Base-by-base conservation (phyloP, 1,284 basidiomycete species). In the Microbotryum scabiosae region DNA sequence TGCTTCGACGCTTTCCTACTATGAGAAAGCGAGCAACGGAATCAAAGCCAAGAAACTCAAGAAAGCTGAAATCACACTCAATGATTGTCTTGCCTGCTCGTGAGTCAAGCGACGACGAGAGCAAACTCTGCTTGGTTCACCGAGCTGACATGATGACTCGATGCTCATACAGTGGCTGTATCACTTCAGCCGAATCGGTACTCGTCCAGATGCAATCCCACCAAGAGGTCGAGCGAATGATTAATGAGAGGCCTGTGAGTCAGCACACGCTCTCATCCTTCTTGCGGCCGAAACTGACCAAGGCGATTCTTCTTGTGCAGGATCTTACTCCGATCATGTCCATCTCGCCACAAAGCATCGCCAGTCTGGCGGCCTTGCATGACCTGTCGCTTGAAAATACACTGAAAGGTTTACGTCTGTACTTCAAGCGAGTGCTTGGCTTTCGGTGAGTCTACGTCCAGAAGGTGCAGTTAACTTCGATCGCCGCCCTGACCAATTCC, bases 191-290 rank as follows among this genome's bases (percentile, higher is more conserved):
- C 43, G 94, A 98, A 79, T 94, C 90, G 16, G 86, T 98, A 44
- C 82, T 98, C 61, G 96, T 98, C 73, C 92, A 90, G n/a, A 82
- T 96, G 63, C 96, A 98, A 76, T 94, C 90, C 18, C 92, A 97
- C 73, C 84, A 84, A 26, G 92, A 98, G 75, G 89, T 98, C 2
- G 81, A 92, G 49, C 81, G 81, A 55, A 86, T 88, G 69, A 80
- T 96, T 26, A 30, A 48, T 18, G 70, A 70, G 45, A 68, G 69
- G n/a, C 64, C 69, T 8, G 71, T 71, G 75, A 79, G 48, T 68
- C 74, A 60, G 73, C 76, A 48, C 72, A 14, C 41, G n/a, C 21
- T n/a, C 6, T 44, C 30, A 9, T 30, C 10, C 30, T 30, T 30
- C 30, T 30, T 30, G 8, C 8, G 30, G 30, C 30, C 30, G 30